Conservation (phyloP, 2,329 filamentous ascomycete species). For the Epichloe brachyelytri region DNA sequence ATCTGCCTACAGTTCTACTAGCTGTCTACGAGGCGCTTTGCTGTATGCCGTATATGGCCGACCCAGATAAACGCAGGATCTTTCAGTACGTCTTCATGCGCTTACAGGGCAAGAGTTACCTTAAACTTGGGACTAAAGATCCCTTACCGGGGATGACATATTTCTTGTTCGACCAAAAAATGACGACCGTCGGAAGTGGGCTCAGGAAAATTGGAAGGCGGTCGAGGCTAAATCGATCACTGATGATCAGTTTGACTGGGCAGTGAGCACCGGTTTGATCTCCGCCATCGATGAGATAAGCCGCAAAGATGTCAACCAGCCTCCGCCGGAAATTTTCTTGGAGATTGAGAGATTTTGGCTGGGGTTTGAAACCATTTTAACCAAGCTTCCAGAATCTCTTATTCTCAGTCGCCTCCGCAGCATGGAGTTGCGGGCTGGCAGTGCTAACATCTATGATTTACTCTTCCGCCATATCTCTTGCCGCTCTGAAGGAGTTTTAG, state of each 20-base stretch:
- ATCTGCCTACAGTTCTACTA: slow-evolving; percentile 50
- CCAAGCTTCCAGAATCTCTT: slow-evolving; percentile 56
- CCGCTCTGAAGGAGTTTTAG: slow-evolving; percentile 44
- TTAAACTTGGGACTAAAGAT: slow-evolving; percentile 59
- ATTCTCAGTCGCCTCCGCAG: slow-evolving; percentile 67
- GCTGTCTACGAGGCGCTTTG: slow-evolving; percentile 82
- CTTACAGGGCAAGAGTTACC: slow-evolving; percentile 56
- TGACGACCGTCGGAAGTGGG: slow-evolving; percentile 37
- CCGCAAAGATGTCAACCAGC: slow-evolving; percentile 25
- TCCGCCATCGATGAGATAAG: slow-evolving; percentile 52
- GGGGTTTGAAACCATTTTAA: slow-evolving; percentile 61
- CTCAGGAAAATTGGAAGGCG: slow-evolving; percentile 25
- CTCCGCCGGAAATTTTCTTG: slow-evolving; percentile 22
- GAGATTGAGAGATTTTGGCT: slow-evolving; percentile 66
- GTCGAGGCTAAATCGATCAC: slow-evolving; percentile 49
- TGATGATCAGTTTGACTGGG: slow-evolving; percentile 73
- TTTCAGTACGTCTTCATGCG: slow-evolving; percentile 78
- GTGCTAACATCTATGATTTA: slow-evolving; percentile 53
- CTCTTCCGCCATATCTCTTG: slow-evolving; percentile 42
- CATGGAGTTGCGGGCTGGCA: slow-evolving; percentile 52
- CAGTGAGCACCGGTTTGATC: slow-evolving; percentile 61
- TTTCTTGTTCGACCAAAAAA: slow-evolving; percentile 60
- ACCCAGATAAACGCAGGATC: slow-evolving; percentile 36
- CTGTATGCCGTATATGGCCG: slow-evolving; percentile 61
- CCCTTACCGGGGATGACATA: slow-evolving; percentile 72